These are phyloP conservation scores for Penicillium bovifimosum DNA, from an alignment of 495 filamentous ascomycete species.

Conservation along the genomic window DNA sequence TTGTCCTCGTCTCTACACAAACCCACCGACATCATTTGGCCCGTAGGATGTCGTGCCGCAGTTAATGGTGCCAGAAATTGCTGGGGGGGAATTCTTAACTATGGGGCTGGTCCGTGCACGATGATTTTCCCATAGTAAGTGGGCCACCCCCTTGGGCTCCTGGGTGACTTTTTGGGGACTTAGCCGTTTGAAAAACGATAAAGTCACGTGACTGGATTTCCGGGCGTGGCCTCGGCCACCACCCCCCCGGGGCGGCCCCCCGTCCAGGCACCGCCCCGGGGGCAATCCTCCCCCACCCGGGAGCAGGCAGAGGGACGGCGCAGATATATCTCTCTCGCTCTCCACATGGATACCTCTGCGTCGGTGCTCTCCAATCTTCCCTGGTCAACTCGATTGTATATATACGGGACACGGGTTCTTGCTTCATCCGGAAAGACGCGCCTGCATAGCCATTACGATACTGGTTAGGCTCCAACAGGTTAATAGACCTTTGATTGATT, in stretches of 20 bases:
- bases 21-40: slow-evolving; percentile 15
- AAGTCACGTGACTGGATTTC: background rate
- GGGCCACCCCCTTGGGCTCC: background rate
- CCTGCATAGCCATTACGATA: too few relatives aligned
- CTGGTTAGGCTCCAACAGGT: too few relatives aligned
- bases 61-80: slow-evolving; percentile 2
- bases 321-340: too few relatives aligned
- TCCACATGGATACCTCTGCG: too few relatives aligned
- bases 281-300: background rate
- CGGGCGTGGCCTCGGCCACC: background rate
- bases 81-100: slow-evolving; percentile 5
- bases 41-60: background rate
- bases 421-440: too few relatives aligned
- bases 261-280: background rate
- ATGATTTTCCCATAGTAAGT: background rate
- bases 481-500: too few relatives aligned
- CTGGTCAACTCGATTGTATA: too few relatives aligned
- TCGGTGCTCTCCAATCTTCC: too few relatives aligned
- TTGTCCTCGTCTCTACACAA: slow-evolving; percentile 12
- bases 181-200: background rate
- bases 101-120: slow-evolving; percentile 11
- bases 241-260: background rate
- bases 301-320: background rate
- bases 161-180: background rate
- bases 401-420: too few relatives aligned